Evolutionary conservation across 495 filamentous ascomycete species (phyloP).

Genomic region (Hyaloscypha hepaticicola): DNA sequence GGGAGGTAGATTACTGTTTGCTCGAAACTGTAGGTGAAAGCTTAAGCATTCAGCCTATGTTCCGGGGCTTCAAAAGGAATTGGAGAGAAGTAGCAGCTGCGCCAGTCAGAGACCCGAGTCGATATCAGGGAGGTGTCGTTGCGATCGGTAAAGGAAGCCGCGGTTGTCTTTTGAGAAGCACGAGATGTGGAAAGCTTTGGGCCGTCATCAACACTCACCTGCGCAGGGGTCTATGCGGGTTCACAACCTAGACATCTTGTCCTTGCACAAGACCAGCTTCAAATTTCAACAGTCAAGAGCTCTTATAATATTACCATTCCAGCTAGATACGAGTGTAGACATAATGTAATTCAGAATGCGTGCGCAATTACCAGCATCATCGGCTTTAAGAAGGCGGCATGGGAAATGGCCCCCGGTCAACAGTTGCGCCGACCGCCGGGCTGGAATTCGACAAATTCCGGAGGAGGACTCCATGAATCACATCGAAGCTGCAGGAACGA

Average conservation of each 20-base stretch:
- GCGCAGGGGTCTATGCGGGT: not conserved
- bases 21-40: not conserved
- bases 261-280: not conserved
- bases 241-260: no score
- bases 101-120: not conserved
- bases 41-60: not conserved
- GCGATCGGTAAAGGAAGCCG: conserved; percentile 3
- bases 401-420: not conserved
- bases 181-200: conserved; percentile 1
- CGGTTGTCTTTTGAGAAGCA: not conserved
- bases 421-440: conserved; percentile 4
- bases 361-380: not conserved
- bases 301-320: not conserved
- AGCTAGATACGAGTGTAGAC: not conserved
- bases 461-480: not conserved
- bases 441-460: not conserved
- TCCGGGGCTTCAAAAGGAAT: not conserved
- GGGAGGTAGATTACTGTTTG: not conserved
- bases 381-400: not conserved
- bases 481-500: not conserved
- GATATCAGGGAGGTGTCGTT: not conserved
- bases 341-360: not conserved
- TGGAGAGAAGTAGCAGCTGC: not conserved
- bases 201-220: conserved; percentile 3
- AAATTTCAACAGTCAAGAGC: not conserved